Conservation (phyloP, 2,329 filamentous ascomycete species). For the Lasiodiplodia sp. region DNA sequence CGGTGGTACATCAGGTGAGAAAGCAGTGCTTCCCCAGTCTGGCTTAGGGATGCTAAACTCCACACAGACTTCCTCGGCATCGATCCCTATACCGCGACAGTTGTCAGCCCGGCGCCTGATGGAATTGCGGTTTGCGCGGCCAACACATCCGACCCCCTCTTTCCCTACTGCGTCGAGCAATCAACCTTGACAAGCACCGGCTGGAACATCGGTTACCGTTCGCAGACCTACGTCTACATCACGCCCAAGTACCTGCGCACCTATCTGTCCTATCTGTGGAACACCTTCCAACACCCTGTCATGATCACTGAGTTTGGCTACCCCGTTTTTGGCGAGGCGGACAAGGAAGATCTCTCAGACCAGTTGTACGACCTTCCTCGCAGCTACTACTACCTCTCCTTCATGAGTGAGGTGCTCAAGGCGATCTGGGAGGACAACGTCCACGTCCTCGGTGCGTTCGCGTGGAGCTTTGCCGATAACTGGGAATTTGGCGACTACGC, state of each 20-base stretch:
- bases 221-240: conserved; percentile 64
- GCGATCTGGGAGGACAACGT: conserved; percentile 51
- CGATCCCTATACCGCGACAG: conserved; percentile 46
- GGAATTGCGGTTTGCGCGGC: conserved; percentile 47
- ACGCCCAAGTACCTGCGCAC: conserved; percentile 65
- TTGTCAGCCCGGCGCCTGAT: conserved; percentile 42
- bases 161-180: conserved; percentile 46
- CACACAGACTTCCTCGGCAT: conserved; percentile 48
- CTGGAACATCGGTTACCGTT: conserved; percentile 65
- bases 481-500: conserved; percentile 58
- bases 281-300: conserved; percentile 60
- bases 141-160: conserved; percentile 44
- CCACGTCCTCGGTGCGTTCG: conserved; percentile 45
- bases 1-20: conserved; percentile 20
- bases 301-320: conserved; percentile 49
- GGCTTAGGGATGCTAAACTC: conserved; percentile 45
- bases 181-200: conserved; percentile 57
- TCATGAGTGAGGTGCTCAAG: conserved; percentile 45
- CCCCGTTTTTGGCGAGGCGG: conserved; percentile 43
- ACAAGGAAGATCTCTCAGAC: conserved; percentile 39
- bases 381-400: conserved; percentile 43
- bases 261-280: conserved; percentile 65
- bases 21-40: conserved; percentile 31
- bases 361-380: conserved; percentile 43
- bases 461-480: conserved; percentile 49